Percentiles rank a stretch among this genome's conserved stretches.
Evolutionary conservation across 208 protist genomes (phyloP).

Genomic region (Leishmania mexicana): DNA sequence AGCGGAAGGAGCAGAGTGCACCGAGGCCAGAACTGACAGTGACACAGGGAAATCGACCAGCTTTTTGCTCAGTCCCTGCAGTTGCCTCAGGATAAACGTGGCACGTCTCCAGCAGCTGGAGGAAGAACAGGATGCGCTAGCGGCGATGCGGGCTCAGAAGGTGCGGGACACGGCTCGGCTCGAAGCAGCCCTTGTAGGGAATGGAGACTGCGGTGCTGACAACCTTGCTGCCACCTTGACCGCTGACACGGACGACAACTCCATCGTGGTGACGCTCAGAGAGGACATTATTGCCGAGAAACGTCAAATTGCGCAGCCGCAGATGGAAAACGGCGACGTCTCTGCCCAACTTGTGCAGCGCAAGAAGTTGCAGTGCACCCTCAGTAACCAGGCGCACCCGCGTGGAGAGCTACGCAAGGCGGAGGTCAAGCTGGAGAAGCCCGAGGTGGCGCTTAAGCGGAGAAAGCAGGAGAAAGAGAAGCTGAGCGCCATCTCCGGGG

Average conservation of each 20-base stretch:
- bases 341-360: conserved; percentile 36
- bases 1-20: not conserved
- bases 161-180: conserved; percentile 26
- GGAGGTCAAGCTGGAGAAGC: conserved; percentile 46
- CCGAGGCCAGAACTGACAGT: not conserved
- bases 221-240: not conserved
- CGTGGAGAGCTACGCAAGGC: conserved; percentile 48
- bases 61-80: conserved; percentile 4
- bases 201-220: not conserved
- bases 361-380: conserved; percentile 32
- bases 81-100: conserved; percentile 11
- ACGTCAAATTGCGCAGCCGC: conserved; percentile 30
- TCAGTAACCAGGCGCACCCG: conserved; percentile 33
- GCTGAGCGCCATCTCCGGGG: conserved; percentile 38
- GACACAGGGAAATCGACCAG: conserved; percentile 1
- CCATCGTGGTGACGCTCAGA: conserved; percentile 21
- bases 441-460: conserved; percentile 40
- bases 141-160: conserved; percentile 27
- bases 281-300: conserved; percentile 33
- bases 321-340: conserved; percentile 47
- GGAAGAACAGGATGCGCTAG: conserved; percentile 34
- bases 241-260: not conserved
- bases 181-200: not conserved
- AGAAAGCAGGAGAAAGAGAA: conserved; percentile 45
- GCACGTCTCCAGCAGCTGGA: conserved; percentile 29